Evolutionary conservation across 768 basidiomycete species (phyloP), one percentile per base, ranked within the genome.

Genomic region (Mycena metata): DNA sequence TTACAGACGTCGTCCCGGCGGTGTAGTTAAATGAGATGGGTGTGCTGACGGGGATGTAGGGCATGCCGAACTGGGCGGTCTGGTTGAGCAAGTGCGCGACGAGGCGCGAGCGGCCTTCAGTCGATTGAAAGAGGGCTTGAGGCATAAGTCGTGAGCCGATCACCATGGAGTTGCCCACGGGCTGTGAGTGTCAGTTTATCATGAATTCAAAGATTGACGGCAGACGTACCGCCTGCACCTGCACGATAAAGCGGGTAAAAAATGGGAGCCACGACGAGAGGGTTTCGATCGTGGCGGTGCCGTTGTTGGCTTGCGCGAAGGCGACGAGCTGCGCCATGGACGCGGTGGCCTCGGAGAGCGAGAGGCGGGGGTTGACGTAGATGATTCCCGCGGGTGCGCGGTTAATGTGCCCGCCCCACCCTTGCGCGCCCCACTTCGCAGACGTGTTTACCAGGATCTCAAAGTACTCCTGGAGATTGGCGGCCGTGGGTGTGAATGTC

Each of bases 111-210:
- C 35, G 76, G 6, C 52, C 75, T 0, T 51, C 49, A 6, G 60
- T 69, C 7, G 73, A 75, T 15, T 64, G 55, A 67, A 79, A 80
- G 26, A 73, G 60, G 17, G 64, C 56, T 19, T 74, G 70, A 19
- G 76, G 75, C 23, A 81, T 66, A 12, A 81, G 72, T 0, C 78
- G 78, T 13, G 75, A 73, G 6, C 75, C 76, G 6, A 78, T 57
- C 17, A 33, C 47, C 7, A 24, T 10, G 3, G 41, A 24, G 10
- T 36, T 50, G 19, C 66, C 70, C 7, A 60, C 63, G 13, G 43
- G 19, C 66, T 71, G 46, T 11, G 41, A 26, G 15, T 41, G 1
- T 6, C 36, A 36, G 24, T 24, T 26, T 24, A 21, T 10, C 3
- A 36, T 41, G 24, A 39, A 26, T 13, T 9, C 33, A 1, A 21